Evolutionary conservation across 73 alveolate genomes (phyloP), one percentile per base, ranked within the genome.

Genomic region (Symbiodinium pilosum): DNA sequence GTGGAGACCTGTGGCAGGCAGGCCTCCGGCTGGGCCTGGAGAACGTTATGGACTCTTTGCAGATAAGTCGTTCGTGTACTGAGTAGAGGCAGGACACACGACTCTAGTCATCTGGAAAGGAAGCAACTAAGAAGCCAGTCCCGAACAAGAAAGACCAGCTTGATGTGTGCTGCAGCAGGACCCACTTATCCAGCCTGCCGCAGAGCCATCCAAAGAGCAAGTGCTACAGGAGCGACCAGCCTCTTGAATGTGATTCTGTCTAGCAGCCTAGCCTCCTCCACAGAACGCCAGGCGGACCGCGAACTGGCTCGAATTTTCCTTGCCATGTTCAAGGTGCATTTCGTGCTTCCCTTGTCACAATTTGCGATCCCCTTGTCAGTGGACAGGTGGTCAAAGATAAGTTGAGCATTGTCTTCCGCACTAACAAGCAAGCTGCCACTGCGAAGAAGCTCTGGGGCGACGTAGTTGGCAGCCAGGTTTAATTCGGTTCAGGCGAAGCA

Each of bases 361-460:
- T 52, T 52, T 52, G 20, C 69, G 28, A 52, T 9, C 28, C 28
- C 20, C 20, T 20, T 20, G 20, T n/a, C n/a, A 26, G 38, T 1
- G 59, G 88, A 54, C 24, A 89, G 95, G 95, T 84, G n/a, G n/a
- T 89, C 51, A 89, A 68, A 40, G 47, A 69, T 9, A 84, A 87
- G 44, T 51, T 89, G 69, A 59, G 86, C 95, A 89, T 89, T 87
- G 87, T 89, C 51, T 89, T 89, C 71, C 95, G 95, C 86, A 89
- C 87, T 87, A 89, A 30, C 73, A 89, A 89, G 44, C 95, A 89
- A 68, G 95, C 95, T 3, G 95, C 95, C 4, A 24, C 75, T 18
- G 95, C 95, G 20, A 89, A 89, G 87, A 84, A 68, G 44, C 87
- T 59, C 40, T 89, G 95, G 95, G 95, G 95, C 52, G 43, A 89